phyloP scores from a whole-genome alignment of 1,284 basidiomycete genomes.

The Filobasidium uniguttulatum region DNA sequence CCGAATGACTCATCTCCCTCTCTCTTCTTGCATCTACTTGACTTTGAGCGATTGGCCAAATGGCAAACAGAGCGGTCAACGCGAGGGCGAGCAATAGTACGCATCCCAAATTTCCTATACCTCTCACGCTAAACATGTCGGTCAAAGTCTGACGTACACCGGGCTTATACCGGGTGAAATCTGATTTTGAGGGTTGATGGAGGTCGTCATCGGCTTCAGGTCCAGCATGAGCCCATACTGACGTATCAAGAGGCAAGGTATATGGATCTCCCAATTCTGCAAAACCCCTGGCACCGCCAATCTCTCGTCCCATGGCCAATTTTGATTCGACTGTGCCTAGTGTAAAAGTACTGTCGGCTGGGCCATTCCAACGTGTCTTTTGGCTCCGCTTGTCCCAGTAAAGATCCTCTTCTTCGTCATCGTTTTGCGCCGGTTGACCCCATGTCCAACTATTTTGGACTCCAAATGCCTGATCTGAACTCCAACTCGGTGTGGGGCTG shows the following conservation, averaged over 20 bases:
- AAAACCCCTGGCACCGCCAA: slow-evolving; percentile 6
- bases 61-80: slow-evolving; percentile 55
- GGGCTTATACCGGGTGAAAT: slow-evolving; percentile 5
- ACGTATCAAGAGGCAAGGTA: slow-evolving; percentile 8
- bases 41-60: slow-evolving; percentile 61
- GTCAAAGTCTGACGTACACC: slow-evolving; percentile 2
- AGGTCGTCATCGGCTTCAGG: slow-evolving; percentile 35
- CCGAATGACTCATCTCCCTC: slow-evolving; percentile 3
- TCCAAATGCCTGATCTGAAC: slow-evolving; percentile 10
- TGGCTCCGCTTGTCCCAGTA: too few relatives aligned
- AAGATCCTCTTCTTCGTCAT: too few relatives aligned
- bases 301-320: slow-evolving; percentile 13
- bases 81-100: slow-evolving; percentile 46
- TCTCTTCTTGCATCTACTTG: slow-evolving; percentile 25
- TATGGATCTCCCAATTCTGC: slow-evolving; percentile 8
- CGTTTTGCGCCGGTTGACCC: not conserved
- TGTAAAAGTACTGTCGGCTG: too few relatives aligned
- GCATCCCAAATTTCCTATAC: slow-evolving; percentile 28
- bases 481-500: slow-evolving; percentile 9
- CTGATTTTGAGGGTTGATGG: slow-evolving; percentile 25
- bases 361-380: too few relatives aligned
- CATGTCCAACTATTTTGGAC: not conserved
- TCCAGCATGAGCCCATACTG: slow-evolving; percentile 13
- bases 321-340: slow-evolving; percentile 4
- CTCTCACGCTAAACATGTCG: slow-evolving; percentile 16